Conservation (phyloP, 1,139 yeast species). For the Kodamaea fungicola region DNA sequence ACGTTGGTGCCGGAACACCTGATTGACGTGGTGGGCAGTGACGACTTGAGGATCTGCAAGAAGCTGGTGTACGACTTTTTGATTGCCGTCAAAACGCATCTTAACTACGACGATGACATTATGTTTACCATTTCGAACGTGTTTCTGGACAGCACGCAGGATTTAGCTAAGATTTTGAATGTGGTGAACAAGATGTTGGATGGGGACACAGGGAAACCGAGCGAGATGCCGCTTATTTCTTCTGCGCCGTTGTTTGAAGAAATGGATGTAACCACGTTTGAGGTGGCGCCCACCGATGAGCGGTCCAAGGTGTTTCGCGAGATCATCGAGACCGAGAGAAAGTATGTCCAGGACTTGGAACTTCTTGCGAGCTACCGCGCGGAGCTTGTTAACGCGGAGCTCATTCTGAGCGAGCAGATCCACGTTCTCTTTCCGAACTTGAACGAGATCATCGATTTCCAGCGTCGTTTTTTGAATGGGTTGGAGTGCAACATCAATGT, state of each 20-base stretch:
- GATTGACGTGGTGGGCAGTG: constrained; percentile 57
- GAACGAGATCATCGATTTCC: constrained; percentile 82
- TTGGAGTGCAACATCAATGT: constrained; percentile 82
- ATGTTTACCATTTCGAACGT: constrained; percentile 89
- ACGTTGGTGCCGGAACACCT: constrained; percentile 37
- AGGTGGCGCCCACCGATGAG: constrained; percentile 42
- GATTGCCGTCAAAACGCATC: constrained; percentile 77
- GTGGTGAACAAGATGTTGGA: constrained; percentile 67
- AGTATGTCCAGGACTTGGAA: constrained; percentile 88
- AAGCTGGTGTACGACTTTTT: constrained; percentile 88
- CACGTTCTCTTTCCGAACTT: constrained; percentile 86
- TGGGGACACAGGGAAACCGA: constrained; percentile 24
- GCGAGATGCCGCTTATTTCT: background rate
- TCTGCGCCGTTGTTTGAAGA: background rate
- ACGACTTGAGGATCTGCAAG: constrained; percentile 81
- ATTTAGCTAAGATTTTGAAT: constrained; percentile 65
- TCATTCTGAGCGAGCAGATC: constrained; percentile 74
- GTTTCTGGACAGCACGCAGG: constrained; percentile 78
- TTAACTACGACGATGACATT: constrained; percentile 68
- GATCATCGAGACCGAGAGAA: constrained; percentile 83
- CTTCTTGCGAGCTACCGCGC: constrained; percentile 62
- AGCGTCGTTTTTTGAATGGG: constrained; percentile 83
- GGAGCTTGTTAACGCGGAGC: constrained; percentile 62
- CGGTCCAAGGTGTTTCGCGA: constrained; percentile 81
- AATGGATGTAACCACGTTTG: constrained; percentile 17